Evolutionary conservation across 2,329 filamentous ascomycete species (phyloP).

Genomic region (Hypocrella siamensis): DNA sequence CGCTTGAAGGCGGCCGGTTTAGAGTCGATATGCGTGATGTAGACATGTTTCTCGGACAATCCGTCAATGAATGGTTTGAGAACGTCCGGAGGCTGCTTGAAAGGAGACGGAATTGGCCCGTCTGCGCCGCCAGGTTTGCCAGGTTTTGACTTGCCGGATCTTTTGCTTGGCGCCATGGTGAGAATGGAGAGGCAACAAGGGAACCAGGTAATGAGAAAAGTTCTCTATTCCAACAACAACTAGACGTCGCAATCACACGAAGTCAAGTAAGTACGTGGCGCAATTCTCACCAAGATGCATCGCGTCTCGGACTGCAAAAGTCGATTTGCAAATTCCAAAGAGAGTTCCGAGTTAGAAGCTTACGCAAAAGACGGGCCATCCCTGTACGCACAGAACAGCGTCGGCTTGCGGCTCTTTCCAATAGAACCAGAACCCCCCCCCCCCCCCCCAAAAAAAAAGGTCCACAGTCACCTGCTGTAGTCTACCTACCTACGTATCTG

Average conservation of each 20-base stretch:
- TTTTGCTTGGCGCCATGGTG: conserved; percentile 18
- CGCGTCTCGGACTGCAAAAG: too few species aligned
- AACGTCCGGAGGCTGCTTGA: conserved; percentile 46
- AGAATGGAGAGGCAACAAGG: too few species aligned
- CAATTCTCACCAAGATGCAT: too few species aligned
- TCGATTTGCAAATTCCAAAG: too few species aligned
- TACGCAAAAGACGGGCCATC: neutral
- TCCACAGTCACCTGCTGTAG: neutral
- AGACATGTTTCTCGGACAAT: conserved; percentile 56
- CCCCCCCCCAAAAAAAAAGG: too few species aligned
- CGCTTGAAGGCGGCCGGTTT: conserved; percentile 57
- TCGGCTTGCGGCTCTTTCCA: too few species aligned
- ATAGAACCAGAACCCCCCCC: too few species aligned
- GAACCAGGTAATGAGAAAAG: too few species aligned
- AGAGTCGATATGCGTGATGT: conserved; percentile 71
- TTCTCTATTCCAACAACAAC: too few species aligned
- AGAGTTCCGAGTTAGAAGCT: too few species aligned
- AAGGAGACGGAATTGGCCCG: conserved; percentile 42
- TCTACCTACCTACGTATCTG: neutral
- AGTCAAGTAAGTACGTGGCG: too few species aligned
- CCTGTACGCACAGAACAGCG: neutral
- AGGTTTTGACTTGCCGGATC: conserved; percentile 15
- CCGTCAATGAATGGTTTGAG: conserved; percentile 50
- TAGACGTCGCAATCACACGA: too few species aligned
- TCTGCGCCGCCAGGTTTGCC: conserved; percentile 9